These are phyloP conservation scores for Phytophthora chlamydospora DNA, from an alignment of 352 stramenopile genomes.

Conservation along the genomic window DNA sequence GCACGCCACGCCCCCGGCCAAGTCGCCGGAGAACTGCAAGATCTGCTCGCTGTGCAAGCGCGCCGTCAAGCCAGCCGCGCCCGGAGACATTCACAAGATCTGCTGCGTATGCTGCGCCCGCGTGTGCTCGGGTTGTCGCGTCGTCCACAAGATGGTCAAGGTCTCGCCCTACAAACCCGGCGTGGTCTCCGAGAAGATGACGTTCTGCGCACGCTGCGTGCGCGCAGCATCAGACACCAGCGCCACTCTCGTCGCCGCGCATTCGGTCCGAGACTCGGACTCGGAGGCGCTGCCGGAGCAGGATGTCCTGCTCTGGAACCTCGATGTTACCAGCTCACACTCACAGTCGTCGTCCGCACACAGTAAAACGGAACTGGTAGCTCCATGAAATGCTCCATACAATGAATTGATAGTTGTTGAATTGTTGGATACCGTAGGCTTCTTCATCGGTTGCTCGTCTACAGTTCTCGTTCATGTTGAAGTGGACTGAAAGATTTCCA, in stretches of 20 bases:
- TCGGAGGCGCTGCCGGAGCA: constrained; percentile 17
- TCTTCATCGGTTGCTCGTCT: too few species aligned
- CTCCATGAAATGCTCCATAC: constrained; percentile 15
- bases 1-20: constrained; percentile 18
- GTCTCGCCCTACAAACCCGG: constrained; percentile 25
- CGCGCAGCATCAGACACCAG: constrained; percentile 13
- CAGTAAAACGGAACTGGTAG: constrained; percentile 7
- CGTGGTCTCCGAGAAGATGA: constrained; percentile 27
- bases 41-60: constrained; percentile 18
- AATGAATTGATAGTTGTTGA: background rate
- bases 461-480: constrained; percentile 4
- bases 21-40: background rate
- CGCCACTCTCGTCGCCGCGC: constrained; percentile 16
- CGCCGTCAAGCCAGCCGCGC: constrained; percentile 16
- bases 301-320: constrained; percentile 22
- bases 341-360: constrained; percentile 16
- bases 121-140: constrained; percentile 27
- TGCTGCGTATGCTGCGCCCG: constrained; percentile 34
- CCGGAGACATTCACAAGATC: constrained; percentile 28
- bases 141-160: constrained; percentile 26
- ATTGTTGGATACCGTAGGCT: background rate
- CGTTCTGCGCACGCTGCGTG: constrained; percentile 23
- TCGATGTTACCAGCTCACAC: constrained; percentile 19
- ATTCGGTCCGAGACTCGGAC: constrained; percentile 23
- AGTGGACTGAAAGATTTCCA: constrained; percentile 4